Evolutionary conservation across 768 basidiomycete species (phyloP).

Genomic region (Mrakia blollopis): DNA sequence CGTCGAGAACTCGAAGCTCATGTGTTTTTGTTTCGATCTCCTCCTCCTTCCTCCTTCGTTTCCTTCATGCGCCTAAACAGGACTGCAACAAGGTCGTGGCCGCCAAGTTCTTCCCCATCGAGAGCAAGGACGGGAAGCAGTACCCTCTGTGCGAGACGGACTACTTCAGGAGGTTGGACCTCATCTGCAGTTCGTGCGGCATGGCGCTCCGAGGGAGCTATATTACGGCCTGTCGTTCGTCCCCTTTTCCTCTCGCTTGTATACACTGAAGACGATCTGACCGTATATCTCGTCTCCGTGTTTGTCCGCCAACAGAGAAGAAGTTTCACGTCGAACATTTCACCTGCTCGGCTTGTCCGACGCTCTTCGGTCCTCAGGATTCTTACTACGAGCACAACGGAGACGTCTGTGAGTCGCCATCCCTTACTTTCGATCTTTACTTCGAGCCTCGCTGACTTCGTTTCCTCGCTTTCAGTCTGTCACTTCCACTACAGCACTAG

Average conservation of each 20-base stretch:
- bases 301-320: constrained; percentile 59
- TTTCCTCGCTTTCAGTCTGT: constrained; percentile 52
- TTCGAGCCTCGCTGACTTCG: not conserved
- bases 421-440: not conserved
- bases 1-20: not conserved
- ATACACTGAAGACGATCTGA: not conserved
- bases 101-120: constrained; percentile 94
- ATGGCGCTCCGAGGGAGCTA: constrained; percentile 93
- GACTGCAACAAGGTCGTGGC: constrained; percentile 96
- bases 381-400: constrained; percentile 98
- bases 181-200: constrained; percentile 94
- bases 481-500: constrained; percentile 99
- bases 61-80: constrained; percentile 47
- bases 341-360: constrained; percentile 93
- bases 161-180: constrained; percentile 90
- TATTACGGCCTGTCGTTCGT: constrained; percentile 96
- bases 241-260: not conserved
- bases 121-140: constrained; percentile 64
- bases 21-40: constrained; percentile 15
- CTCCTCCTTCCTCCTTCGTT: not conserved
- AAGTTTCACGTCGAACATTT: constrained; percentile 99
- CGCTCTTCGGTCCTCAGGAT: constrained; percentile 93
- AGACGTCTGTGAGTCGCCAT: constrained; percentile 61
- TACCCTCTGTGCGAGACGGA: constrained; percentile 97
- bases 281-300: too few species aligned